Evolutionary conservation across 1,284 basidiomycete species (phyloP).

Genomic region (Ceratobasidium theobromae): DNA sequence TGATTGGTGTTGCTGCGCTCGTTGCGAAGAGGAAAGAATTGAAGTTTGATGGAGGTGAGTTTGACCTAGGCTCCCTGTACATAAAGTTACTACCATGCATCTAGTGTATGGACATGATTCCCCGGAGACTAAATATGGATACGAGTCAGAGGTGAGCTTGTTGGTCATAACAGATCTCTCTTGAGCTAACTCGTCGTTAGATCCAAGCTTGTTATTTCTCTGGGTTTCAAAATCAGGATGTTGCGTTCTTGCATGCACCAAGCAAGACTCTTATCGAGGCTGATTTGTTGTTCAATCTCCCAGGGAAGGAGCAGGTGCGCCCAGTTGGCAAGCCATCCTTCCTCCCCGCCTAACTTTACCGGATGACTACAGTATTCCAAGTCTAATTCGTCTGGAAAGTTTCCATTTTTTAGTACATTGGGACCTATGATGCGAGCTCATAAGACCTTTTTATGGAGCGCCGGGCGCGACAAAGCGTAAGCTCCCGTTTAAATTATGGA

Average conservation of each 20-base stretch:
- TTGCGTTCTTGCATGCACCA: slow-evolving; percentile 82
- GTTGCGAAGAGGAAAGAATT: slow-evolving; percentile 48
- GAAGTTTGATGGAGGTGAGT: slow-evolving; percentile 53
- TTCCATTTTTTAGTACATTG: slow-evolving; percentile 53
- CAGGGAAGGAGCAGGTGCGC: slow-evolving; percentile 76
- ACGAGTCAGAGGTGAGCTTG: slow-evolving; percentile 61
- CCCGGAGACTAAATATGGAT: slow-evolving; percentile 68
- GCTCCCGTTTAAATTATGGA: slow-evolving; percentile 39
- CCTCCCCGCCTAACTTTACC: neutral
- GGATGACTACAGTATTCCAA: slow-evolving; percentile 46
- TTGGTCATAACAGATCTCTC: neutral
- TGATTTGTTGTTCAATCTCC: slow-evolving; percentile 90
- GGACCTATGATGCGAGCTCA: slow-evolving; percentile 64
- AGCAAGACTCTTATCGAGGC: slow-evolving; percentile 82
- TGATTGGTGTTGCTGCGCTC: slow-evolving; percentile 65
- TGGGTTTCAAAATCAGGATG: slow-evolving; percentile 82
- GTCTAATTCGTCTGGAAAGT: slow-evolving; percentile 50
- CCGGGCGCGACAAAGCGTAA: slow-evolving; percentile 64
- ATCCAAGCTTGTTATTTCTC: slow-evolving; percentile 76
- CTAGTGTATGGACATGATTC: slow-evolving; percentile 67
- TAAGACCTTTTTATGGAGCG: slow-evolving; percentile 52
- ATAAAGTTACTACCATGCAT: no score
- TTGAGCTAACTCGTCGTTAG: slow-evolving; percentile 41
- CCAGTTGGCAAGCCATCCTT: neutral
- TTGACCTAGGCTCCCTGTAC: no score